Base-by-base conservation (phyloP, 2,329 filamentous ascomycete species). In the Furcasterigmium sp. region DNA sequence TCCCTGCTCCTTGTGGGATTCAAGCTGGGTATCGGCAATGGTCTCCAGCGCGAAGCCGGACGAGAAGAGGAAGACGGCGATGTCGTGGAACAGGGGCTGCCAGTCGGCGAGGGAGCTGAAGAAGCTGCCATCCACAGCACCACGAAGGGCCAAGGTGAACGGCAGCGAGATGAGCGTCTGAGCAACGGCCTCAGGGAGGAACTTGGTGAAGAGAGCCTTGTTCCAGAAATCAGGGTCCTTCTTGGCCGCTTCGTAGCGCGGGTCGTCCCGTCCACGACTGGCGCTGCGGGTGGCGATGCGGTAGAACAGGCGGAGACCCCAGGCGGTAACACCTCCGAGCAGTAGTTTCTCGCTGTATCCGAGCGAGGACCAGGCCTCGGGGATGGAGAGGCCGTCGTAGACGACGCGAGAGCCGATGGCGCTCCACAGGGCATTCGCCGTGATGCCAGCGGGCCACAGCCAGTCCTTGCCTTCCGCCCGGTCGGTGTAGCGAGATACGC, bases 401-500 rank as follows among this genome's bases (percentile, higher is more conserved):
- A 65, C 56, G 10, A 78, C 62, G 5, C 69, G 70, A n/a, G 67
- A 63, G 13, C 77, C 76, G 34, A 82, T 58, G 18, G 78, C 75
- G 43, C 68, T 73, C 73, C 76, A 81, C 78, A 78, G 82, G 7
- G 75, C 76, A 53, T 79, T 81, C 44, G 67, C 57, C 9, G 81
- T 69, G 51, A 74, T 74, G 3, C 65, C 73, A 4, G 67, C 60
- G 1, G 76, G 74, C 76, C 77, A 81, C 6, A 78, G 58, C 65
- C 72, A 77, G 55, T 83, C 78, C 52, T 82, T 83, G n/a, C 70
- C 63, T 44, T 82, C 78, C 9, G 75, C 68, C n/a, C 69, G 66
- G 51, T 78, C 59, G 8, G 74, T 77, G 39, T 71, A 66, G 19
- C 75, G 65, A 1, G 72, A 72, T 23, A 69, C 62, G 8, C 67